Evolutionary conservation across 352 stramenopile genomes (phyloP).

Genomic region (Lagenidium giganteum): DNA sequence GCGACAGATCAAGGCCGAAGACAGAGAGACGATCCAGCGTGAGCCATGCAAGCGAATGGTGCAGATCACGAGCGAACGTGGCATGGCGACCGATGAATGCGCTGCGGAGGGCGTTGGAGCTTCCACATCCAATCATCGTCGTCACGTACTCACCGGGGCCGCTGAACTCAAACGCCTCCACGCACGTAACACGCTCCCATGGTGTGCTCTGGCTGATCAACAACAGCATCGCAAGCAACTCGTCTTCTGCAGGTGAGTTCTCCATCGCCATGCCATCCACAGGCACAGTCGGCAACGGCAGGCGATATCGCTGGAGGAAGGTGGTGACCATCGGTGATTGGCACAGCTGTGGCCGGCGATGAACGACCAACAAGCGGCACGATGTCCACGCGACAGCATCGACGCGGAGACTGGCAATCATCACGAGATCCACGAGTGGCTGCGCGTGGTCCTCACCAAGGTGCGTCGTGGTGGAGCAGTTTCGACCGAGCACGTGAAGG

Average conservation of each 20-base stretch:
- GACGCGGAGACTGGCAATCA: conserved; percentile 32
- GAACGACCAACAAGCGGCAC: conserved; percentile 44
- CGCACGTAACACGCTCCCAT: conserved; percentile 26
- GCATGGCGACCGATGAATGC: conserved; percentile 36
- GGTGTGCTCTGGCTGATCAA: conserved; percentile 43
- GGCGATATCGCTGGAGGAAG: conserved; percentile 39
- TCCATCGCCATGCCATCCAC: conserved; percentile 20
- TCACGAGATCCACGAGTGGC: conserved; percentile 24
- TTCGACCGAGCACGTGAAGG: conserved; percentile 12
- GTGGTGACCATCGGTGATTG: conserved; percentile 47
- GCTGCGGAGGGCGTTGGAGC: conserved; percentile 32
- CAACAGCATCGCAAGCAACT: conserved; percentile 40
- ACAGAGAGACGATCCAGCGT: conserved; percentile 38
- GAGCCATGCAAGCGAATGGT: conserved; percentile 31
- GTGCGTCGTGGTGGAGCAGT: conserved; percentile 18
- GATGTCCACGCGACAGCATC: conserved; percentile 50
- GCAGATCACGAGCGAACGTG: conserved; percentile 22
- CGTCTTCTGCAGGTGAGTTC: conserved; percentile 41
- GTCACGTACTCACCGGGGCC: conserved; percentile 16
- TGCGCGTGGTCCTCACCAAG: conserved; percentile 4
- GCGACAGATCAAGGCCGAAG: conserved; percentile 44
- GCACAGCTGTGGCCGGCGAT: conserved; percentile 44
- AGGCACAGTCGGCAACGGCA: conserved; percentile 18
- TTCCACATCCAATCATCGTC: conserved; percentile 34
- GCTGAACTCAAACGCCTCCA: conserved; percentile 34